Base-by-base conservation (phyloP, 257 asterid species). In the Cordia subcordata region DNA sequence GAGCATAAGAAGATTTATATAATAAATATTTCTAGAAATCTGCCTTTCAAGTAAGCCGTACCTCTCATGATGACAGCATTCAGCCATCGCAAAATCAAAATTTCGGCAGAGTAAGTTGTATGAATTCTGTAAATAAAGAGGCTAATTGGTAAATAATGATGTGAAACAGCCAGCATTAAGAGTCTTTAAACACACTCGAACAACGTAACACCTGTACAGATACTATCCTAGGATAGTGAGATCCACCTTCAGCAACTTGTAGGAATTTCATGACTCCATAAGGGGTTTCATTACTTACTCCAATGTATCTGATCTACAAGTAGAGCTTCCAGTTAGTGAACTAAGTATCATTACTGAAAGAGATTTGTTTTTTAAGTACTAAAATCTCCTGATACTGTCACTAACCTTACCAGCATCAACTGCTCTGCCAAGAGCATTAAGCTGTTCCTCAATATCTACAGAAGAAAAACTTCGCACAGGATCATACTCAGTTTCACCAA, bases 51-150 rank as follows among this genome's bases (percentile, higher is more conserved):
- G 47, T 42, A 3, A 42, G 47, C 10, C 10, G 52, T 82, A 91
- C 98, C 98, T 88, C 82, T 91, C 98, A 14, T 83, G 90, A 68
- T 86, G 89, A 75, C 96, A 88, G 73, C 98, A 91, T 74, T 91
- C 98, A 9, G 98, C 92, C 95, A 88, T 72, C 49, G 92, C 92
- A 11, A 72, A 71, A 79, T 87, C 95, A 71, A 91, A 91, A 74
- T 68, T 85, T 68, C 94, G 90, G 78, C 94, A 83, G 35, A 91
- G 81, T 69, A 91, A 83, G 76, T 85, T 91, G 71, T 83, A 88
- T 3, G 92, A 68, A 67, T 91, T 91, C 96, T 88, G 87, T 22
- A 64, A 71, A 55, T 21, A 70, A 75, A 55, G 49, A 57, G 20
- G 40, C 20, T 8, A 49, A 68, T 49, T 62, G 46, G 46, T 18